Conservation (phyloP, 1,139 yeast species). For the Magnusiomyces fungicola region DNA sequence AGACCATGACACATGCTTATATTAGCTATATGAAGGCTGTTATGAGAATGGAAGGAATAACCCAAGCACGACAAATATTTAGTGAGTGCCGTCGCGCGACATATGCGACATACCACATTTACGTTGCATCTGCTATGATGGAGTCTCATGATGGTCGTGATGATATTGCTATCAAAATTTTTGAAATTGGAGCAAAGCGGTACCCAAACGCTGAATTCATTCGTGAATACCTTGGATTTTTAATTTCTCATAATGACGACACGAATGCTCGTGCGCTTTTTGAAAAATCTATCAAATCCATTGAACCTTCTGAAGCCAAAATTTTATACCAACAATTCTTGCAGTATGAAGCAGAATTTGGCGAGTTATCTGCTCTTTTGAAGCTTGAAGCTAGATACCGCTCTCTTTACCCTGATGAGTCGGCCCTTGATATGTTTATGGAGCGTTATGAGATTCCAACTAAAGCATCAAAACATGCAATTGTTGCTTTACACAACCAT, state of each 20-base stretch:
- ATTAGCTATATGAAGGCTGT: conserved; percentile 32
- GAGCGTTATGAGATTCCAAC: conserved; percentile 37
- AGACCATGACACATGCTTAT: conserved; percentile 31
- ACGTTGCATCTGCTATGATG: conserved; percentile 72
- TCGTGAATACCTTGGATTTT: conserved; percentile 61
- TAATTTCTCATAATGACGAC: conserved; percentile 65
- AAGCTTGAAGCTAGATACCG: conserved; percentile 60
- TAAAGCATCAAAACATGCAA: conserved; percentile 4
- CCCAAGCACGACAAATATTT: conserved; percentile 40
- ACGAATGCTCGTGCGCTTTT: conserved; percentile 77
- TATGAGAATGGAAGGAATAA: conserved; percentile 35
- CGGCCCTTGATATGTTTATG: conserved; percentile 25
- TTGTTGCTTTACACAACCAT: background rate
- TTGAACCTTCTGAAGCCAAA: conserved; percentile 34
- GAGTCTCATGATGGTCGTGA: conserved; percentile 58
- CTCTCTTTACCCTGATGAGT: conserved; percentile 52
- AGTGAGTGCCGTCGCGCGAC: conserved; percentile 65
- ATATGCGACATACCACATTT: conserved; percentile 67
- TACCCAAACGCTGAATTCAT: conserved; percentile 55
- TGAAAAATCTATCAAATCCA: conserved; percentile 52
- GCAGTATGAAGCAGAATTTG: conserved; percentile 48
- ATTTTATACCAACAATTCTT: conserved; percentile 44
- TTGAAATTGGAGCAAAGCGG: conserved; percentile 69
- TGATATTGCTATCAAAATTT: conserved; percentile 67
- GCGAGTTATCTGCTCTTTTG: conserved; percentile 61